phyloP scores from a whole-genome alignment of 768 basidiomycete species.

The Suillus sp. region DNA sequence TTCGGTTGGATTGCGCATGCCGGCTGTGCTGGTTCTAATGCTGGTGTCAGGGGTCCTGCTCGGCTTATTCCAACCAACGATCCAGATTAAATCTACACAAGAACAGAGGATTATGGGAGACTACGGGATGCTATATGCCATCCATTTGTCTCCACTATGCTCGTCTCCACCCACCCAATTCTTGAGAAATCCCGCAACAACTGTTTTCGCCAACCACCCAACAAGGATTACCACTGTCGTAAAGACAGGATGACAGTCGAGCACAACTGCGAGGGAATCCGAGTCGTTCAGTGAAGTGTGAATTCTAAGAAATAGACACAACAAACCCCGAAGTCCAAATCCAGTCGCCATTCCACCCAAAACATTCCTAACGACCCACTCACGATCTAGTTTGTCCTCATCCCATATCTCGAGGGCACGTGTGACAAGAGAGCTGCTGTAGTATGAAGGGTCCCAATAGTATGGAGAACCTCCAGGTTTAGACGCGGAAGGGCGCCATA shows the following conservation, averaged over 20 bases:
- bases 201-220: slow-evolving; percentile 75
- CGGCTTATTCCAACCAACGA: slow-evolving; percentile 10
- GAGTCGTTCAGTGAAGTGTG: slow-evolving; percentile 9
- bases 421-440: slow-evolving; percentile 38
- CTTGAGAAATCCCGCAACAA: slow-evolving; percentile 59
- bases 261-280: slow-evolving; percentile 55
- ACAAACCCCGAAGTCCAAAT: slow-evolving; percentile 77
- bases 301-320: background rate
- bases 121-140: slow-evolving; percentile 80
- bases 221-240: slow-evolving; percentile 73
- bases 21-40: background rate
- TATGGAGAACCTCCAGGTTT: slow-evolving; percentile 23
- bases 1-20: slow-evolving; percentile 2
- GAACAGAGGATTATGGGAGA: slow-evolving; percentile 45
- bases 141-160: slow-evolving; percentile 65
- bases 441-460: slow-evolving; percentile 26
- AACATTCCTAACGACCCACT: slow-evolving; percentile 83
- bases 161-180: slow-evolving; percentile 67
- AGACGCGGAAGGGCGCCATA: slow-evolving; percentile 62
- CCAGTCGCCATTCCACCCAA: slow-evolving; percentile 87
- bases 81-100: background rate
- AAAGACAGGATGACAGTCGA: slow-evolving; percentile 74
- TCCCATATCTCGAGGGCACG: slow-evolving; percentile 59
- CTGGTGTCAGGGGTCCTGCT: slow-evolving; percentile 27
- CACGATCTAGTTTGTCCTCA: slow-evolving; percentile 74